Conservation (phyloP, 2,329 filamentous ascomycete genomes). For the Epichloe glyceriae region DNA sequence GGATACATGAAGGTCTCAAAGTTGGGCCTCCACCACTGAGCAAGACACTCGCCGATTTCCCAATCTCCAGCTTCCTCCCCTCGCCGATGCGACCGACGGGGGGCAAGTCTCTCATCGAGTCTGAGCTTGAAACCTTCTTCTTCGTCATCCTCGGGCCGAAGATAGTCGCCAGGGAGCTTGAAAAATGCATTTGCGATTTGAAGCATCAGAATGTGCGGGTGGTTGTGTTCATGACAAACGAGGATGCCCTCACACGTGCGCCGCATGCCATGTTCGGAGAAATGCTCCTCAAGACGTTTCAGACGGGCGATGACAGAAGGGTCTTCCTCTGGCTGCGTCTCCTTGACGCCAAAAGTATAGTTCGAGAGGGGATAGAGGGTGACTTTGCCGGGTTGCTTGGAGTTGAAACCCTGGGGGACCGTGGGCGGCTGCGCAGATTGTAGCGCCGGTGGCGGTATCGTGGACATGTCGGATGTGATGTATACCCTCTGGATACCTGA, state of each 20-base stretch:
- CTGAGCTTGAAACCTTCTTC: slow-evolving; percentile 87
- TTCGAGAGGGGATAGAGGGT: slow-evolving; percentile 91
- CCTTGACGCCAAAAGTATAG: slow-evolving; percentile 98
- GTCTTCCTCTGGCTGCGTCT: slow-evolving; percentile 95
- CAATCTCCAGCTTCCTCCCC: slow-evolving; percentile 74
- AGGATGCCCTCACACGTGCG: slow-evolving; percentile 94
- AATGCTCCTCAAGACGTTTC: slow-evolving; percentile 93
- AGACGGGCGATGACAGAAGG: slow-evolving; percentile 86
- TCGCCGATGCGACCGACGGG: slow-evolving; percentile 80
- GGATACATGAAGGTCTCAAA: slow-evolving; percentile 99
- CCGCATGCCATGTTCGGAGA: slow-evolving; percentile 83
- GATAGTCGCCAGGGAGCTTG: slow-evolving; percentile 94
- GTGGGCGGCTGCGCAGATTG: slow-evolving; percentile 70
- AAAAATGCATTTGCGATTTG: slow-evolving; percentile 99
- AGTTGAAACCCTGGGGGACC: slow-evolving; percentile 72
- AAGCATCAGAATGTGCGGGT: slow-evolving; percentile 96
- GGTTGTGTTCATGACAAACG: slow-evolving; percentile 97
- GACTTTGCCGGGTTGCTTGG: slow-evolving; percentile 79
- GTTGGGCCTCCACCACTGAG: slow-evolving; percentile 98
- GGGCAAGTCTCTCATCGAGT: slow-evolving; percentile 84
- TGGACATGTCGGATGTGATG: slow-evolving; percentile 51
- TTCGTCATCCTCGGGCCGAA: slow-evolving; percentile 80
- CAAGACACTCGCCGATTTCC: slow-evolving; percentile 87
- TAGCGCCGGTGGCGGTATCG: slow-evolving; percentile 61
- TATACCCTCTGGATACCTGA: not conserved